phyloP scores from a whole-genome alignment of 352 stramenopile species.

The Phytophthora vignae region DNA sequence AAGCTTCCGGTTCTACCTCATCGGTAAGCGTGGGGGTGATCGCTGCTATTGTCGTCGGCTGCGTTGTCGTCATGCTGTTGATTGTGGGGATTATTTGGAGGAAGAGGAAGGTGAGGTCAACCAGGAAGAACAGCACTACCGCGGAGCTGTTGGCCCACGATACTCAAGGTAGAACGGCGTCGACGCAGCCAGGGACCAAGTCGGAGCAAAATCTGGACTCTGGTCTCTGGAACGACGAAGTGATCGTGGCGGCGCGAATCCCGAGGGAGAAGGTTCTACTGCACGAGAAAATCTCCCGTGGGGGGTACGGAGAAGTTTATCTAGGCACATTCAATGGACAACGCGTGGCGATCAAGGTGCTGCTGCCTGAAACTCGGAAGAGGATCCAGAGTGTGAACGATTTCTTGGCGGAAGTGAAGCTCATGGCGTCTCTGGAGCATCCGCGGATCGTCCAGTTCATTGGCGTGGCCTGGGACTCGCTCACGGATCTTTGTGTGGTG shows the following conservation, averaged over 20 bases:
- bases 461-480: slow-evolving; percentile 59
- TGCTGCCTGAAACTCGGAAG: slow-evolving; percentile 29
- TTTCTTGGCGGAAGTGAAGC: slow-evolving; percentile 55
- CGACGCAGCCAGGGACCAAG: not conserved
- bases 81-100: slow-evolving; percentile 14
- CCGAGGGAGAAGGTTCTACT: slow-evolving; percentile 48
- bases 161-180: slow-evolving; percentile 16
- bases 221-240: slow-evolving; percentile 35
- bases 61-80: slow-evolving; percentile 8
- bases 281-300: slow-evolving; percentile 40
- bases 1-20: not conserved
- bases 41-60: slow-evolving; percentile 24
- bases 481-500: slow-evolving; percentile 48
- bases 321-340: slow-evolving; percentile 44
- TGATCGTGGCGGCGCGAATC: slow-evolving; percentile 37
- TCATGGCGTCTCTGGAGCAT: slow-evolving; percentile 54
- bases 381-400: slow-evolving; percentile 43
- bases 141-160: slow-evolving; percentile 18
- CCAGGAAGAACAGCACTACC: slow-evolving; percentile 13
- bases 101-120: not conserved
- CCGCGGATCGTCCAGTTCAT: slow-evolving; percentile 45
- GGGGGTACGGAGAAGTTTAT: slow-evolving; percentile 54
- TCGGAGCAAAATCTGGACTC: not conserved
- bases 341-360: slow-evolving; percentile 55
- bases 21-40: slow-evolving; percentile 25